These are phyloP conservation scores for Alternaria conjuncta DNA, from an alignment of 2,329 filamentous ascomycete genomes.

Conservation along the genomic window DNA sequence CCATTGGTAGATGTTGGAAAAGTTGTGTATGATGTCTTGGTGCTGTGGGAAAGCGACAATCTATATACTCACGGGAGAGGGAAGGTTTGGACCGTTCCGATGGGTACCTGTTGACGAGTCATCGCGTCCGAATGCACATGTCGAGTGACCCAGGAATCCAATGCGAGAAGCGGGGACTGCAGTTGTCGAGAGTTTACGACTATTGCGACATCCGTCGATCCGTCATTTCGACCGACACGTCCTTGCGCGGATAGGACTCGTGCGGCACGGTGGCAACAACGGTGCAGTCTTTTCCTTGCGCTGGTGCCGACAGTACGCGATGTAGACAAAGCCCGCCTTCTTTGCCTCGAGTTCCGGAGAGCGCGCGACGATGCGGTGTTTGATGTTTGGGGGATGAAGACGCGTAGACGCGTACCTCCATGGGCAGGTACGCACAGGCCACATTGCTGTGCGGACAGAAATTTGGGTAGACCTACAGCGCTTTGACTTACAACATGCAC, in stretches of 20 bases:
- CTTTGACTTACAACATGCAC: background rate
- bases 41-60: rapidly evolving
- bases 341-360: background rate
- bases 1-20: background rate
- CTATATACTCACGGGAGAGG: background rate
- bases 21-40: rapidly evolving
- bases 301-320: background rate
- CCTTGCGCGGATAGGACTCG: background rate
- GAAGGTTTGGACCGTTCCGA: background rate
- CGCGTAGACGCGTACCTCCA: background rate
- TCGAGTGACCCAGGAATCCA: background rate
- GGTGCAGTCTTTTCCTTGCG: background rate
- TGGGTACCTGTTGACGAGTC: background rate
- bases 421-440: background rate
- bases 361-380: background rate
- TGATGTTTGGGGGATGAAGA: background rate
- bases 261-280: background rate
- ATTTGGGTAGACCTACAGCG: background rate
- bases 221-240: background rate
- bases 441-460: background rate
- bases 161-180: background rate
- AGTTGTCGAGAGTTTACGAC: background rate
- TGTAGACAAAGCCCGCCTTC: background rate
- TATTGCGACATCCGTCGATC: background rate
- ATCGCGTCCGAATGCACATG: background rate